These are phyloP conservation scores for Sporothrix sp. DNA, from an alignment of 2,329 filamentous ascomycete species.

Conservation along the genomic window DNA sequence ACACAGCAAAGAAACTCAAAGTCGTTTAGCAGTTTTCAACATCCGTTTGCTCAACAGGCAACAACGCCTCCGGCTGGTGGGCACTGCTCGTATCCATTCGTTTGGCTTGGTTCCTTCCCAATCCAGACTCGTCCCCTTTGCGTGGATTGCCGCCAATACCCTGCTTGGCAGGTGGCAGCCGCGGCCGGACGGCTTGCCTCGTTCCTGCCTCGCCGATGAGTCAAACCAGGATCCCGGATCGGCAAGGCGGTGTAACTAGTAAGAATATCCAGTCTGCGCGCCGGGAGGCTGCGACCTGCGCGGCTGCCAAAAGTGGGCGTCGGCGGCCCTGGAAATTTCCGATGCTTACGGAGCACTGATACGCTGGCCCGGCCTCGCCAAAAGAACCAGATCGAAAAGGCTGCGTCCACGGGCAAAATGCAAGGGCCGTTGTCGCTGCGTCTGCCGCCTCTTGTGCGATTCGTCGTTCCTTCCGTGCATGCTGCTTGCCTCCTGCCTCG, in stretches of 20 bases:
- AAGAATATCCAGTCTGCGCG: background rate
- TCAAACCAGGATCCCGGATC: conserved; percentile 9
- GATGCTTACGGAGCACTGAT: too few species aligned
- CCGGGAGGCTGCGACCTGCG: too few species aligned
- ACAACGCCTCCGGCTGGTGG: too few species aligned
- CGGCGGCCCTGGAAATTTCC: too few species aligned
- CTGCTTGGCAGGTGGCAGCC: conserved; percentile 6
- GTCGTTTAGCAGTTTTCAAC: too few species aligned
- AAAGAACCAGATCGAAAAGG: too few species aligned
- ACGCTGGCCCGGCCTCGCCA: too few species aligned
- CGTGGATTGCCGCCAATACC: conserved; percentile 1
- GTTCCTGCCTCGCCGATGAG: conserved; percentile 12
- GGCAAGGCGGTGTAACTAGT: conserved; percentile 2
- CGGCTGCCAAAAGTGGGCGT: background rate
- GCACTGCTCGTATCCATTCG: too few species aligned
- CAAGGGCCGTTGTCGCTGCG: too few species aligned
- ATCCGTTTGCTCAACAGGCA: too few species aligned
- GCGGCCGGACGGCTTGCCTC: background rate
- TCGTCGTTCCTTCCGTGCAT: background rate
- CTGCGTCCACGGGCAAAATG: too few species aligned
- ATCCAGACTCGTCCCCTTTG: conserved; percentile 4
- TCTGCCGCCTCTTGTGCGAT: background rate
- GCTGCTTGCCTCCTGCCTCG: background rate
- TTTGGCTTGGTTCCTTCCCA: conserved; percentile 4
- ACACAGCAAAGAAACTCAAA: too few species aligned